Evolutionary conservation across 2,329 filamentous ascomycete genomes (phyloP), one percentile per base, ranked within the genome.

Genomic region (Blastomyces emzantsi): DNA sequence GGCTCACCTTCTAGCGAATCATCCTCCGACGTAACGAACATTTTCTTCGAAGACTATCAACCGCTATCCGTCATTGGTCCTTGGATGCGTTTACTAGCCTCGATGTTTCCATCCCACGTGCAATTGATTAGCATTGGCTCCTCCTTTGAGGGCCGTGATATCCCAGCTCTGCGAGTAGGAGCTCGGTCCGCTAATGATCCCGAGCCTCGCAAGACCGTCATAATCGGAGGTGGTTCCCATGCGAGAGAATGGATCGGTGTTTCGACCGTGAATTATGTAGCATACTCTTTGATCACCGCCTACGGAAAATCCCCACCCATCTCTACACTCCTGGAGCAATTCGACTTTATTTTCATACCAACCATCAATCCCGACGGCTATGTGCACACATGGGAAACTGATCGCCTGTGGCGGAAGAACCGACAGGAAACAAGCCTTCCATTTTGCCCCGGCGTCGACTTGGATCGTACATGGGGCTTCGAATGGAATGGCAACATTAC

Each of bases 171-270:
- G 28, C 87, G 89, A 65, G 82, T 97, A 3, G 90, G 92, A 22
- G 82, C 83, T 1, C 78, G 81, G 63, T 77, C 81, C 70, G 79
- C 80, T 72, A 69, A 79, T 56, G 75, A 81, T 7, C 70, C 77
- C 1, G 70, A 72, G 15, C 81, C 80, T 5, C 85, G 90, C 60
- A 90, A 90, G 73, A 93, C 90, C 0, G 85, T 96, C 63, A 80
- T 96, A 60, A 80, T 99, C 25, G 87, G 87, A 3, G 94, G 91
- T 62, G 93, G 93, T 59, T 82, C 90, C n/a, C 94, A 97, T 75
- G 93, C 92, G 2, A 85, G 94, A 47, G 94, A 99, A 80, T 99
- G 94, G 94, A 96, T 99, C 68, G 90, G 91, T 57, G 92, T 89
- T 0, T 94, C 88, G 70, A 96, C 92, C 0, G 90, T 95, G 61